These are phyloP conservation scores for Phytophthora idaei DNA, from an alignment of 352 stramenopile genomes.

Conservation along the genomic window DNA sequence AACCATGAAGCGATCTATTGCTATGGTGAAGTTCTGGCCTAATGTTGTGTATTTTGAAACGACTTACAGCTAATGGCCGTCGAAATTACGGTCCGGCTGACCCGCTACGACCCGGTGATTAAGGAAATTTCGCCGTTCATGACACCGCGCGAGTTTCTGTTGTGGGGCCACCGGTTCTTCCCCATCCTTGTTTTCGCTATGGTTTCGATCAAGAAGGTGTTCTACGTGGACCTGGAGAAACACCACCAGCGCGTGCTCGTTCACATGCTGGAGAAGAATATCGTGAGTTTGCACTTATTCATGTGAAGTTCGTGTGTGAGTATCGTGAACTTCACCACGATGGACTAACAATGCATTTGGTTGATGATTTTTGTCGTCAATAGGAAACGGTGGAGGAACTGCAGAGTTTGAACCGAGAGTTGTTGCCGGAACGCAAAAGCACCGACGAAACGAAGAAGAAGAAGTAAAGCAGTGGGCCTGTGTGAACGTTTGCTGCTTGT, in stretches of 20 bases:
- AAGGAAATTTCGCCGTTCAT: constrained; percentile 47
- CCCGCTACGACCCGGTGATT: constrained; percentile 62
- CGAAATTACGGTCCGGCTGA: constrained; percentile 58
- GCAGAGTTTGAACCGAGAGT: constrained; percentile 21
- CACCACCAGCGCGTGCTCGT: constrained; percentile 51
- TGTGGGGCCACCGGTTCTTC: constrained; percentile 63
- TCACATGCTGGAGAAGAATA: constrained; percentile 62
- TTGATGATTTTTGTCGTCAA: too few relatives aligned
- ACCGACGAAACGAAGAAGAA: constrained; percentile 20
- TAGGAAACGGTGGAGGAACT: constrained; percentile 43
- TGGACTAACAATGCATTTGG: not conserved
- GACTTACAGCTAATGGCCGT: constrained; percentile 49
- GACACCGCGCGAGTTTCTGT: constrained; percentile 64
- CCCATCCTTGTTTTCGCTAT: constrained; percentile 50
- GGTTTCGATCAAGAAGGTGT: constrained; percentile 55
- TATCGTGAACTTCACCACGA: not conserved
- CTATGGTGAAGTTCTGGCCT: not conserved
- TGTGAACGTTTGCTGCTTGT: constrained; percentile 3
- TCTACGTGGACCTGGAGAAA: constrained; percentile 67
- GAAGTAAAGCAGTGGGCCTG: constrained; percentile 6
- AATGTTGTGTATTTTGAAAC: constrained; percentile 3
- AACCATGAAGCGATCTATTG: not conserved
- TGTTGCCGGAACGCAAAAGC: constrained; percentile 27
- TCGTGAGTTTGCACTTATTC: constrained; percentile 29
- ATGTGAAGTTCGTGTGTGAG: not conserved